Base-by-base conservation (phyloP, 345 rosid species). In the Eucalyptus urophylla region DNA sequence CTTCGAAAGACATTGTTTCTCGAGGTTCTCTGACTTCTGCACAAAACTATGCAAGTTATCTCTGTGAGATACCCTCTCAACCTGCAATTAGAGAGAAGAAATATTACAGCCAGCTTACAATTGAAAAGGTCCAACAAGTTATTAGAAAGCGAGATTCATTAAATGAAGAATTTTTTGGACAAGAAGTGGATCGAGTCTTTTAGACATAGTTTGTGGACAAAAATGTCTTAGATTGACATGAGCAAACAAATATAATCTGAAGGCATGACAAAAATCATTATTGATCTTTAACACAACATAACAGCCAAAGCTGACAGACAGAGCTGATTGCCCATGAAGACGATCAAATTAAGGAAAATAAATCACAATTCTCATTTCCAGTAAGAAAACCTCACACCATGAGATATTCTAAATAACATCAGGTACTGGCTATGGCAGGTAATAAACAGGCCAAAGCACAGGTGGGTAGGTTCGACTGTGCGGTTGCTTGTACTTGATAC, bases 61-160 rank as follows among this genome's bases (percentile, higher is more conserved):
- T 90, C 97, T 91, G 91, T 98, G 99, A 49, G 97, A 95, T 91
- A 98, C 99, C 89, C 97, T 93, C 94, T 97, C 99, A 88, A 97
- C 99, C 99, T 97, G 94, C 91, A 92, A 91, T 91, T 90, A 25
- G 22, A 45, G 87, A 47, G 22, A 22, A 47, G 85, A 45, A 53
- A 1, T 31, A 62, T 51, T 31, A 24, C 56, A 86, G 27, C 60
- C 44, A 56, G 56, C 62, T 22, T 31, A 51, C 60, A 86, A 86
- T 44, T 50, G n/a, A 25, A 86, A 50, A 31, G 37, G 37, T 44
- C 65, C 60, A 51, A 51, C 37, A 51, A 56, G 44, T 17, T 19
- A 86, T 40, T 40, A 76, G 85, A 40, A 76, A 76, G 47, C 8
- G 5, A 40, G 85, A 76, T 21, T 76, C 85, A 76, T 76, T 40